Conservation (phyloP, 495 filamentous ascomycete species). For the Aspergillus sparsus region DNA sequence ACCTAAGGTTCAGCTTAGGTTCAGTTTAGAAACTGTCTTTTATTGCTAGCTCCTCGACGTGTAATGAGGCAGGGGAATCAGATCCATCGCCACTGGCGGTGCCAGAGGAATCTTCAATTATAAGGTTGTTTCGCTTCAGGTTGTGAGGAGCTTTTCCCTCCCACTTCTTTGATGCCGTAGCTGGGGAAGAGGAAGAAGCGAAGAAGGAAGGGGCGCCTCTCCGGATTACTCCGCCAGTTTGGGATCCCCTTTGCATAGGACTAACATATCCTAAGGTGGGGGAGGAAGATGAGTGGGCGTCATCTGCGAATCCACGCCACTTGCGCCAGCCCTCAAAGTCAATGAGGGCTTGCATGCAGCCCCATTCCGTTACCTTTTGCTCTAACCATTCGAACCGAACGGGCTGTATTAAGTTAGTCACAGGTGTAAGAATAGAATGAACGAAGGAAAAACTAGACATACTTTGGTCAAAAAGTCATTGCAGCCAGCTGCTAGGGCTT, state of each 20-base stretch:
- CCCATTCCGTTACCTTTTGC: conserved; percentile 98
- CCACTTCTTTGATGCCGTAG: conserved; percentile 9
- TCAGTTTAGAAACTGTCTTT: conserved; percentile 6
- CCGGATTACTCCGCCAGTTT: conserved; percentile 10
- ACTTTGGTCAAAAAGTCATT: conserved; percentile 99
- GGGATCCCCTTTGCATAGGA: conserved; percentile 35
- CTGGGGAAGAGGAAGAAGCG: conserved; percentile 2
- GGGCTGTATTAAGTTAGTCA: conserved; percentile 56
- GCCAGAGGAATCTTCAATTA: conserved; percentile 39
- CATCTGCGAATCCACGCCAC: conserved; percentile 80
- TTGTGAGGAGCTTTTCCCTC: conserved; percentile 20
- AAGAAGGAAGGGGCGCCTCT: conserved; percentile 7
- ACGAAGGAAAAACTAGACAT: conserved; percentile 27
- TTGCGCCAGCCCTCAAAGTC: conserved; percentile 98
- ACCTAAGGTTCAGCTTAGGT: background rate
- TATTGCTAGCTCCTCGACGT: background rate
- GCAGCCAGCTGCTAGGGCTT: conserved; percentile 91
- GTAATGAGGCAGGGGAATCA: conserved; percentile 28
- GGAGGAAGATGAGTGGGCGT: conserved; percentile 23
- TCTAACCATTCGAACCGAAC: conserved; percentile 98
- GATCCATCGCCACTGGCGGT: conserved; percentile 37
- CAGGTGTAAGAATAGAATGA: conserved; percentile 4
- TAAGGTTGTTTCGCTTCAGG: conserved; percentile 27
- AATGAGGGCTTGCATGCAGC: conserved; percentile 97
- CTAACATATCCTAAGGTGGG: conserved; percentile 25